These are phyloP conservation scores for Quillaja saponaria DNA, from an alignment of 306 rosid genomes.

Conservation along the genomic window DNA sequence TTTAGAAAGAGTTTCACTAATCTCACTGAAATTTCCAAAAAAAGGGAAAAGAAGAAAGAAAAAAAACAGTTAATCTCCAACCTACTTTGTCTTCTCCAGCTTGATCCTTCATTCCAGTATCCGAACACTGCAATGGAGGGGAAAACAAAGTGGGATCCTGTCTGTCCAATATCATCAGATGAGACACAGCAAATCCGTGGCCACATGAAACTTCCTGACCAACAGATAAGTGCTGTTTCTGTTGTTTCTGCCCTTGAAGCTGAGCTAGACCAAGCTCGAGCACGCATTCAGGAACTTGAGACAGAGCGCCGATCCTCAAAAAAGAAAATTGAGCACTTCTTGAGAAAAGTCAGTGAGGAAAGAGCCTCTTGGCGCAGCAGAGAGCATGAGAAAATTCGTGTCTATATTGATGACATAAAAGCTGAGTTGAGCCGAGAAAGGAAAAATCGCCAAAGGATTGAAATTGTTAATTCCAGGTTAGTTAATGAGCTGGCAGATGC, in stretches of 20 bases:
- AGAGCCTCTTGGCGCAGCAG: conserved; percentile 74
- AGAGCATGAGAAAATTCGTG: conserved; percentile 93
- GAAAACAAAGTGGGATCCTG: conserved; percentile 91
- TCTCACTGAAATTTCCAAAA: not conserved
- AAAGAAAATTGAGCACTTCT: conserved; percentile 78
- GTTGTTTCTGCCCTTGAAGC: conserved; percentile 76
- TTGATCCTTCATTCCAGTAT: conserved; percentile 56
- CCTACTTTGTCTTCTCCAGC: conserved; percentile 35
- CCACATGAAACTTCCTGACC: conserved; percentile 69
- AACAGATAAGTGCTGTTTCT: conserved; percentile 61
- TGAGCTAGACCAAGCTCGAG: conserved; percentile 76
- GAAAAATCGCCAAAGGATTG: conserved; percentile 76
- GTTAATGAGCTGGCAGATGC: conserved; percentile 86
- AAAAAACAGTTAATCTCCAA: conserved; percentile 10
- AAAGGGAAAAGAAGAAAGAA: not conserved
- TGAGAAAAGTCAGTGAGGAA: conserved; percentile 81
- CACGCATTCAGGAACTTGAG: conserved; percentile 77
- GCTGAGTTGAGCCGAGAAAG: conserved; percentile 73
- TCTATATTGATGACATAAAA: conserved; percentile 68
- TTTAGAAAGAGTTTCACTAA: not conserved
- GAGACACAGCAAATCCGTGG: conserved; percentile 56
- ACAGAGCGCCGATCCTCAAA: conserved; percentile 70
- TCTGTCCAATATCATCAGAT: conserved; percentile 54
- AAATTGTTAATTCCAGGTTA: conserved; percentile 75
- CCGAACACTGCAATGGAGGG: conserved; percentile 81